Evolutionary conservation across 2,329 filamentous ascomycete species (phyloP).

Genomic region (Coniella lustricola): DNA sequence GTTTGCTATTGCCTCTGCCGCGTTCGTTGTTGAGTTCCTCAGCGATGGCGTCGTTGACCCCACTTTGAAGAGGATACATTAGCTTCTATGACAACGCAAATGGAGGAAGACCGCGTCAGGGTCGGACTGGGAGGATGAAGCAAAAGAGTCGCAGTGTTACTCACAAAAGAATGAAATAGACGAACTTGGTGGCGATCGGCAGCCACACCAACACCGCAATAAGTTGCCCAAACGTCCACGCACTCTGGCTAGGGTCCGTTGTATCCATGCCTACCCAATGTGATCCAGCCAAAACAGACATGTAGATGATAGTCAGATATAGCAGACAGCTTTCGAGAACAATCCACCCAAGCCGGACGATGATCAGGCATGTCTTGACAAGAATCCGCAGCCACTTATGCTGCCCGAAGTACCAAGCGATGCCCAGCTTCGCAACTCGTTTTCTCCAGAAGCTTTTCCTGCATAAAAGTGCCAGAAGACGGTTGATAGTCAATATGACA

Average conservation of each 20-base stretch:
- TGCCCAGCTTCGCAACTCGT: neutral
- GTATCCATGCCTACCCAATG: too few species aligned
- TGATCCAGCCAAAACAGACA: too few species aligned
- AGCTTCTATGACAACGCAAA: neutral
- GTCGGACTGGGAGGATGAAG: neutral
- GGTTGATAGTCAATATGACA: neutral
- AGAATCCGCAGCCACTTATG: neutral
- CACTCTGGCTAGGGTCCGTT: too few species aligned
- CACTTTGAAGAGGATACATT: neutral
- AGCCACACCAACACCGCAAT: slow-evolving; percentile 8
- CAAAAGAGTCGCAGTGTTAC: neutral
- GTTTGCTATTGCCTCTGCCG: neutral
- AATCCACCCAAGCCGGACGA: neutral
- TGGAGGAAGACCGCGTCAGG: too few species aligned
- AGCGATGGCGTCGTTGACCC: neutral
- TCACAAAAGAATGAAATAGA: slow-evolving; percentile 6
- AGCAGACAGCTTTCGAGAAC: neutral
- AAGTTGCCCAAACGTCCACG: slow-evolving; percentile 9
- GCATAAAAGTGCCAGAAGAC: neutral
- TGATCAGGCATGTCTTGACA: neutral
- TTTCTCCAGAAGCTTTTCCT: neutral
- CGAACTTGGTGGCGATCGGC: slow-evolving; percentile 1
- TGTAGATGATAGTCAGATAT: neutral
- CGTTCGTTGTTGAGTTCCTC: neutral
- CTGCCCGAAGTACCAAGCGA: neutral